Evolutionary conservation across 2,329 filamentous ascomycete genomes (phyloP), one percentile per base, ranked within the genome.

Genomic region (Fusarium chuoi): DNA sequence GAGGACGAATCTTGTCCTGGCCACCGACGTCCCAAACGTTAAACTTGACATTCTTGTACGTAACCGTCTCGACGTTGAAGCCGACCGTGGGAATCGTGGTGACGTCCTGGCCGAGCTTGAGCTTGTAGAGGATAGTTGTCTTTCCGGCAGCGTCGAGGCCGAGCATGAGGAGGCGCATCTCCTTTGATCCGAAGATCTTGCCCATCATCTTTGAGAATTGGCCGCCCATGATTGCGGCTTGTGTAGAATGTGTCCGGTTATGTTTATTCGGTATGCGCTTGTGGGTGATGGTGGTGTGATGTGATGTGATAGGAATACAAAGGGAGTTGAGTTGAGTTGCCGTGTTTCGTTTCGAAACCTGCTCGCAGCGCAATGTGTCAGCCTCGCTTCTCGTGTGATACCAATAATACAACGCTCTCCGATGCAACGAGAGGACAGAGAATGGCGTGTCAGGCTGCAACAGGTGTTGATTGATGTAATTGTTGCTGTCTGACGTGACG

Each of bases 1-100:
- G 87, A 73, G 96, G 96, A 77, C 96, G 90, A 81, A 98, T 98
- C 92, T 98, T 98, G 89, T 98, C 96, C 88, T 98, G 96, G 75
- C 96, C 96, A 84, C 96, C 96, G 69, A 98, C 96, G 87, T 98
- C 96, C 96, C 96, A 98, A 74, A 98, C 96, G 80, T 97, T 98
- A 88, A 98, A 98, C 86, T 98, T 97, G 85, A 98, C 95, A 84
- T 98, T 98, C 90, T 98, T 98, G 89, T 98, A 98, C 77, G 95
- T 97, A 80, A 98, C 95, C 9, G 95, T 97, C 89, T 98, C 96
- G 84, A 98, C 96, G 89, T 98, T 98, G 90, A 98, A 98, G 78
- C 96, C 96, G 79, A 99, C 96, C 39, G 96, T 99, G 52, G 96
- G 96, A 82, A 98, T 98, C 59, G 96, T 98, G 71, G 96, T 98